Evolutionary conservation across 2,329 filamentous ascomycete genomes (phyloP).

Genomic region (Aspergillus sp.): DNA sequence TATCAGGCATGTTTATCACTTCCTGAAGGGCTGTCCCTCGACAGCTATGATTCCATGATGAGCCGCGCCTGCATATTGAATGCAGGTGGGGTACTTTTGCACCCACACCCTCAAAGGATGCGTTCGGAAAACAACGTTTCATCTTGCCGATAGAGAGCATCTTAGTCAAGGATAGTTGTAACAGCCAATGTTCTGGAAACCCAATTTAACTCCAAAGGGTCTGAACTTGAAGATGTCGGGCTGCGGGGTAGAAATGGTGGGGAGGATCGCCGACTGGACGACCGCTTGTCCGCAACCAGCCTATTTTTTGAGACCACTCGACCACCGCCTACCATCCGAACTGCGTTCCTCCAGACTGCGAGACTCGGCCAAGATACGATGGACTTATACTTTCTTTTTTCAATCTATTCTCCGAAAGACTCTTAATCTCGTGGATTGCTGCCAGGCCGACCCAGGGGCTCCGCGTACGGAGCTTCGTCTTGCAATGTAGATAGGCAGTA

Average conservation of each 20-base stretch:
- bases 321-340: background rate
- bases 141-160: background rate
- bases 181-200: background rate
- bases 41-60: background rate
- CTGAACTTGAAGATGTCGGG: slow-evolving; percentile 1
- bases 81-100: background rate
- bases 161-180: background rate
- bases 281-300: background rate
- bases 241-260: slow-evolving; percentile 13
- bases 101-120: background rate
- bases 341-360: background rate
- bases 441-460: background rate
- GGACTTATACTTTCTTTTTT: background rate
- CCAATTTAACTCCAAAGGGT: background rate
- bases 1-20: background rate
- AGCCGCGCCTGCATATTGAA: background rate
- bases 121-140: background rate
- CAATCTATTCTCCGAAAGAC: background rate
- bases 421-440: background rate
- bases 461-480: background rate
- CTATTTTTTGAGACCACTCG: background rate
- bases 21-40: background rate
- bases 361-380: background rate
- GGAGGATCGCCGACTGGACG: slow-evolving; percentile 4
- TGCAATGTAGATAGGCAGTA: background rate